These are phyloP conservation scores for Rhodomyrtus psidioides DNA, from an alignment of 441 rosid genomes.

Conservation along the genomic window DNA sequence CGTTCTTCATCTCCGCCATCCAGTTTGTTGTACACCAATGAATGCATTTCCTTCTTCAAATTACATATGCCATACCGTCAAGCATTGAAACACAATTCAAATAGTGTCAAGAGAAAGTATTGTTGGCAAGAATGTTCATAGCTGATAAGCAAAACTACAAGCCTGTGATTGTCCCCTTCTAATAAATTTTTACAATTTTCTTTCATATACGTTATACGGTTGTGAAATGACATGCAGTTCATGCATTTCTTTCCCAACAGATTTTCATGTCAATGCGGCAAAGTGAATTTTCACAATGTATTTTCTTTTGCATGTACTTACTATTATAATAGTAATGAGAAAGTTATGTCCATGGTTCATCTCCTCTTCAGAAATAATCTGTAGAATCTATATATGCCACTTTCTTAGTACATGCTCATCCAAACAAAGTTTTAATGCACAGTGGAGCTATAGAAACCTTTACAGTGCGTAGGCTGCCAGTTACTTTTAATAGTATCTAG, in stretches of 20 bases:
- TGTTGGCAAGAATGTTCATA: not conserved
- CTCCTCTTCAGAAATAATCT: not conserved
- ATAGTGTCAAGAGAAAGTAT: not conserved
- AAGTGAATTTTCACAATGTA: not conserved
- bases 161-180: not conserved
- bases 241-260: not conserved
- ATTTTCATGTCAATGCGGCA: not conserved
- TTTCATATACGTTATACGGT: not conserved
- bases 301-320: not conserved
- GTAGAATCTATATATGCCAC: not conserved
- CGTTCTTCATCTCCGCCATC: not conserved
- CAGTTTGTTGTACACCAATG: not conserved
- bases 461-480: not conserved
- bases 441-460: not conserved
- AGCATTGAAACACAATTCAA: not conserved
- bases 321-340: not conserved
- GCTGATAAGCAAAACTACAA: not conserved
- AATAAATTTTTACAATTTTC: not conserved
- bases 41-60: not conserved
- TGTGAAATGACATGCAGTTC: not conserved
- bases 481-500: not conserved
- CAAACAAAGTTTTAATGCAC: not conserved
- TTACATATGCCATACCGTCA: not conserved
- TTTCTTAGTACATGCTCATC: not conserved
- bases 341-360: not conserved